Evolutionary conservation across 805 yeast species (phyloP), one percentile per base, ranked within the genome.

Genomic region (Candida mattraensis): DNA sequence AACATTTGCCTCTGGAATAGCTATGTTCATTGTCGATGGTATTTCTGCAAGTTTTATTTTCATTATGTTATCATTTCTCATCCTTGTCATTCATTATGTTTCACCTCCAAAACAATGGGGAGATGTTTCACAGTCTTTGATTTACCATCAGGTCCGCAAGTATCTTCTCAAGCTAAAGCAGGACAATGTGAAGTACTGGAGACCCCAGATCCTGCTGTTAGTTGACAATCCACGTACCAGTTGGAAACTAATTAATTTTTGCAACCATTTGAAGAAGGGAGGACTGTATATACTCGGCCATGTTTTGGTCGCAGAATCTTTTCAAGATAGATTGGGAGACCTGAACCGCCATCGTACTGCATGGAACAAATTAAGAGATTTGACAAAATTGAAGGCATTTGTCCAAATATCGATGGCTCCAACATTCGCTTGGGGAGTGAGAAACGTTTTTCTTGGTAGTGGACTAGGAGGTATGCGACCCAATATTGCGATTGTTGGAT

Each of bases 401-500:
- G 93, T 93, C 5, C 99, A 93, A 55, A 78, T 93, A 31, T 86
- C 91, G 1, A 72, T 88, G 8, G 95, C 95, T 0, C 89, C 96
- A 0, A 74, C 83, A 2, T 69, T 93, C 26, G 83, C 88, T 0
- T 91, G 98, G 97, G 98, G 99, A 17, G 94, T 87, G 0, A 69
- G 99, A 43, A 91, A 91, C 56, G 88, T 93, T 7, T 88, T 77
- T 40, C 60, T 91, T 41, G 97, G 97, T 0, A 84, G 95, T 3
- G 99, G 99, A 0, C 67, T 93, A n/a, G 99, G 99, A 6, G 97
- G 96, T 9, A 93, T 93, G 99, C 83, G 78, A 51, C 99, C 99
- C 2, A 93, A 93, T 55, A 89, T 93, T 34, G 87, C 96, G 0
- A 94, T 93, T 0, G 42, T 93, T 20, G 98, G 98, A 0, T 88